Evolutionary conservation across 306 rosid genomes (phyloP).

Genomic region (Prunus armeniaca): DNA sequence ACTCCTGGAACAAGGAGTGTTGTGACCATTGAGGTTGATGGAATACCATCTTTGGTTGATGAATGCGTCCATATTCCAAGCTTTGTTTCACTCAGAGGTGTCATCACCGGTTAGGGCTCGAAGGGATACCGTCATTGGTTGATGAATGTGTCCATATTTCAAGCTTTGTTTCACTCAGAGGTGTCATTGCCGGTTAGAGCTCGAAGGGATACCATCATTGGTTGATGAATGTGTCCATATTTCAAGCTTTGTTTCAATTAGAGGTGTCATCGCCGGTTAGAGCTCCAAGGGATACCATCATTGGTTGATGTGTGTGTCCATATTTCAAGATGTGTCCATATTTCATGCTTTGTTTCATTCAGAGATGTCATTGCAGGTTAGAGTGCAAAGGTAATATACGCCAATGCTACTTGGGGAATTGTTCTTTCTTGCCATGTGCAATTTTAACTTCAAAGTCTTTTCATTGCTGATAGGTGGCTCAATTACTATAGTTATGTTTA

Average conservation of each 20-base stretch:
- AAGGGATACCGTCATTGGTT: background rate
- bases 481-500: background rate
- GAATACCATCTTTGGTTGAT: constrained; percentile 2
- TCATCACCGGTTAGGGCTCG: background rate
- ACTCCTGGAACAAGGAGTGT: background rate
- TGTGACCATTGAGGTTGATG: background rate
- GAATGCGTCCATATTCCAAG: constrained; percentile 4
- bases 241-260: too few relatives aligned
- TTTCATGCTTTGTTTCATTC: too few relatives aligned
- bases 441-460: background rate
- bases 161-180: constrained; percentile 2
- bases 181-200: background rate
- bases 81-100: background rate
- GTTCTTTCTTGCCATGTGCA: background rate
- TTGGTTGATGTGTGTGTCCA: too few relatives aligned
- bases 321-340: too few relatives aligned
- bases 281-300: too few relatives aligned
- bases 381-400: background rate
- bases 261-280: too few relatives aligned
- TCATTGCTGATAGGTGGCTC: background rate
- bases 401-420: background rate
- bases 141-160: constrained; percentile 3
- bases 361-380: too few relatives aligned
- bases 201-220: too few relatives aligned
- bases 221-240: too few relatives aligned